Base-by-base conservation (phyloP, 2,329 filamentous ascomycete genomes). In the Claviceps purpurea region DNA sequence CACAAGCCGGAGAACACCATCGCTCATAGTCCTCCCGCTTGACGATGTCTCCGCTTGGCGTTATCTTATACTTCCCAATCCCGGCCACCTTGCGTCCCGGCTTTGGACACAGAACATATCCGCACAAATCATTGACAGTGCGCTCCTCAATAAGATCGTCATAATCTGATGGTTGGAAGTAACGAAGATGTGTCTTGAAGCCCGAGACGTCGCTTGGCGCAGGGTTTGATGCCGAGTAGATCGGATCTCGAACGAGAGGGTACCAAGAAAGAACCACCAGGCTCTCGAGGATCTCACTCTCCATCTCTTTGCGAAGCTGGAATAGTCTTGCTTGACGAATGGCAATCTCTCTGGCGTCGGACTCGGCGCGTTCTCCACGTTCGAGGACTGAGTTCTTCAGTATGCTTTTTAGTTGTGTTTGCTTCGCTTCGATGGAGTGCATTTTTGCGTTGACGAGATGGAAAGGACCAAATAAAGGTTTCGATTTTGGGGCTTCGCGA, bases 81-180 rank as follows among this genome's bases (percentile, higher is more conserved):
- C 73, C 70, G 16, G 74, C 70, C 50, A 78, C 73, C 37, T 74
- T 73, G 37, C 76, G 73, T 41, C 81, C 82, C n/a, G 79, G 74
- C 16, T 75, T 76, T 1, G 79, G 70, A 66, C 93, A 98, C 30
- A 97, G 75, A 0, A 79, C 74, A 65, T 96, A 97, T 1, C 89
- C 93, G 69, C 93, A 98, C 20, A 79, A 75, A 44, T 77, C 79
- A 59, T 87, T 84, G 58, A 88, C 85, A 65, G 95, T 94, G 61
- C 93, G 86, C 72, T 98, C 93, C 57, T 85, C 78, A 55, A 96
- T 82, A 49, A 97, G 73, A 57, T 87, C 85, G 63, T 95, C 89
- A 71, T 94, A 95, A 71, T 98, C 91, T 50, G 78, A 76, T 1
- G 90, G 88, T 64, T 91, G 87, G 68, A 96, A 97, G 44, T 81